Evolutionary conservation across 2,329 filamentous ascomycete genomes (phyloP).

Genomic region (Ceratocystis cubensis): DNA sequence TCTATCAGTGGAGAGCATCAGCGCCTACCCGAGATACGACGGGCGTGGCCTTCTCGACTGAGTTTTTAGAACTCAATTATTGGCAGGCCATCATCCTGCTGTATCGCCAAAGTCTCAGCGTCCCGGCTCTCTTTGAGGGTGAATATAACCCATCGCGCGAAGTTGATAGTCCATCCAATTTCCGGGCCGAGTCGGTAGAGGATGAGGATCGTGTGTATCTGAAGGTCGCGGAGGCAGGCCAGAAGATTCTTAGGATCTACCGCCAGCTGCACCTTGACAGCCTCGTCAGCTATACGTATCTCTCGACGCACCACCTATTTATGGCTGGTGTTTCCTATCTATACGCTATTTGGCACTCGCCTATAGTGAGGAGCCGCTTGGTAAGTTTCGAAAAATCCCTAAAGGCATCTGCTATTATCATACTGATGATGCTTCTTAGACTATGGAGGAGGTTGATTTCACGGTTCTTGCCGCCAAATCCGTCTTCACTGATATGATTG

Average conservation of each 20-base stretch:
- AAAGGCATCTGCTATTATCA: neutral
- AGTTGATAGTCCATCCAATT: constrained; percentile 46
- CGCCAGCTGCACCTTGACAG: constrained; percentile 76
- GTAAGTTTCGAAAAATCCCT: constrained; percentile 40
- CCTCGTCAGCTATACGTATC: constrained; percentile 88
- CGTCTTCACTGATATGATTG: constrained; percentile 78
- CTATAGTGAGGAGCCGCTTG: constrained; percentile 70
- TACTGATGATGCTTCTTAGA: constrained; percentile 35
- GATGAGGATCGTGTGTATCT: constrained; percentile 87
- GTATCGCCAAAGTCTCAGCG: constrained; percentile 78
- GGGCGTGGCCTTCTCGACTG: constrained; percentile 75
- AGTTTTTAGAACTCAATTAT: constrained; percentile 90
- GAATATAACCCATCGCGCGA: constrained; percentile 58
- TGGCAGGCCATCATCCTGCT: constrained; percentile 96
- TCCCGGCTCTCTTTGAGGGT: constrained; percentile 70
- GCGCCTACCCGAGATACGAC: constrained; percentile 67
- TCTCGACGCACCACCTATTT: constrained; percentile 91
- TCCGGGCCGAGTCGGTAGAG: constrained; percentile 53
- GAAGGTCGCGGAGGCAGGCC: constrained; percentile 88
- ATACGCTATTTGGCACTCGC: constrained; percentile 95
- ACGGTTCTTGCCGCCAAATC: constrained; percentile 88
- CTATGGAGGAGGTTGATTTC: constrained; percentile 94
- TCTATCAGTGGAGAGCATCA: constrained; percentile 76
- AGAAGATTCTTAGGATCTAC: constrained; percentile 83
- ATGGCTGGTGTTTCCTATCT: constrained; percentile 95